Conservation (phyloP, 73 alveolate species). For the Breviolum minutum region DNA sequence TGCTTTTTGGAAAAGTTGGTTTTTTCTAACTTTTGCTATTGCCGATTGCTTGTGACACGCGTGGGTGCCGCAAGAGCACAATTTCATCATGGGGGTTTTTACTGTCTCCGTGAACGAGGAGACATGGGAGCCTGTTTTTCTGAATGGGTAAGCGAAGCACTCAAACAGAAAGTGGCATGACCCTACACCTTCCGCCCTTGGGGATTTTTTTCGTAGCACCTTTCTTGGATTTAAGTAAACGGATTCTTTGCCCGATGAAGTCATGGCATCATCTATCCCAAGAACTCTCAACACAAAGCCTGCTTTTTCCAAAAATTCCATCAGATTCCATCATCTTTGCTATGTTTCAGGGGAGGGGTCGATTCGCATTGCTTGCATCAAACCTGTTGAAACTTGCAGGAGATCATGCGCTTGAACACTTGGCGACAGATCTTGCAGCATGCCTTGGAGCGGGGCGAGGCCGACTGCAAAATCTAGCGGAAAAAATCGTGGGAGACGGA, state of each 20-base stretch:
- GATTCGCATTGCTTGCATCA: not conserved
- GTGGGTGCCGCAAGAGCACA: not conserved
- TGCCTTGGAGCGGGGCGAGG: conserved; percentile 80
- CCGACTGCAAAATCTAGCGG: not conserved
- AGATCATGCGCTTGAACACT: conserved; percentile 47
- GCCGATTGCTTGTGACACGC: not conserved
- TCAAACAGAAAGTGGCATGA: too few relatives aligned
- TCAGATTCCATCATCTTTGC: not conserved
- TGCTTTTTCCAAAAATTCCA: not conserved
- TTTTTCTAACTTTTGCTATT: too few relatives aligned
- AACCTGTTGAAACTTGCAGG: not conserved
- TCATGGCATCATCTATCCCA: too few relatives aligned
- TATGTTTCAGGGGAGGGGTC: not conserved
- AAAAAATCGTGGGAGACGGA: not conserved
- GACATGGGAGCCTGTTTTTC: not conserved
- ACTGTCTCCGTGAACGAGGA: conserved; percentile 82
- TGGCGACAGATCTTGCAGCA: conserved; percentile 72
- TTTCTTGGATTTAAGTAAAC: too few relatives aligned
- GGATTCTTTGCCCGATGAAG: too few relatives aligned
- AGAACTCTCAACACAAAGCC: too few relatives aligned
- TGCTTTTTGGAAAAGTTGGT: too few relatives aligned
- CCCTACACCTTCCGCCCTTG: too few relatives aligned
- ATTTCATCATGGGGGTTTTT: conserved; percentile 47
- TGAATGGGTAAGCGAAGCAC: too few relatives aligned
- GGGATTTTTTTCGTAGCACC: too few relatives aligned